Evolutionary conservation across 495 filamentous ascomycete species (phyloP), one percentile per base, ranked within the genome.

Genomic region (Mycothermus thermophilus): DNA sequence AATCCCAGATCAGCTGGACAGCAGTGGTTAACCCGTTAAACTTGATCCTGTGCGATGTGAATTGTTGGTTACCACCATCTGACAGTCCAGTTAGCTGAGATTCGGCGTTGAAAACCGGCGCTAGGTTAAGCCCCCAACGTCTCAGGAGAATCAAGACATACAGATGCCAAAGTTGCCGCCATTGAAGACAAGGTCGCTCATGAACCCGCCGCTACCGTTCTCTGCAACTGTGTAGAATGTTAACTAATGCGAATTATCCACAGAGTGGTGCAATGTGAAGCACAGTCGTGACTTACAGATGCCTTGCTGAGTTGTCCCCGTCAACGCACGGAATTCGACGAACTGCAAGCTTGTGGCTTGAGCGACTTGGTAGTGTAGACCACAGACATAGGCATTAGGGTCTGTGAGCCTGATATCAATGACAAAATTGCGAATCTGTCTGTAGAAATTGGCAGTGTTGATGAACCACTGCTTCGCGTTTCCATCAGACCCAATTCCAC

Each of bases 371-470:
- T 85, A 93, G 56, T 93, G 87, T 32, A 95, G 84, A 59, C 80
- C n/a, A n/a, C n/a, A n/a, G n/a, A n/a, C n/a, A n/a, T n/a, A 80
- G 29, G 80, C 60, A 2, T 7, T 25, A n/a, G 2, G 0, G 5
- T 28, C 21, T 4, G 10, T 4, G 16, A 17, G 15, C 16, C 33
- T 23, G 5, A 84, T 55, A 51, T 95, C 87, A 50, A 95, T 75
- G 37, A 83, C 66, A 42, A 95, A 77, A 59, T 95, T 93, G 50
- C 87, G 80, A 44, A 95, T 65, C 44, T 87, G 79, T 21, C 86
- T 82, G 68, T 82, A 93, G 65, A 95, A 95, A 62, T 93, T 93
- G 72, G 92, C 93, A 57, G 87, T 76, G 52, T 90, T 87, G 43
- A 77, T 8, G 25, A 27, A 35, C 13, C 12, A 71, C 40, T 72